Evolutionary conservation across 2,329 filamentous ascomycete species (phyloP).

Genomic region (Colletotrichum noveboracense): DNA sequence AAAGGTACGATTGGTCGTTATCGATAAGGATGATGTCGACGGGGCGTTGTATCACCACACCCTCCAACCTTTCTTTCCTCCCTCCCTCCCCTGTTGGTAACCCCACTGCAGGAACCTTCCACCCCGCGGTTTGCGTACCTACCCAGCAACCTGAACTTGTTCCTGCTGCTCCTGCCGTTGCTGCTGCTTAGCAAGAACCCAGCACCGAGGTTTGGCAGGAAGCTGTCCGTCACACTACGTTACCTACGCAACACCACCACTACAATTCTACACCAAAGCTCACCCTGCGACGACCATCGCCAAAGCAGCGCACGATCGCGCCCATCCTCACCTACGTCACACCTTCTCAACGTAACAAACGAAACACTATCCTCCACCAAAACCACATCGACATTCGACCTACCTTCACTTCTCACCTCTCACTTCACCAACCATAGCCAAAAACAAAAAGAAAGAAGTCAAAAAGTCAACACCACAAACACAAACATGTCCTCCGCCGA

Average conservation of each 20-base stretch:
- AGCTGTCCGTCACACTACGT: background rate
- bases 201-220: background rate
- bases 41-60: background rate
- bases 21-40: background rate
- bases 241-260: background rate
- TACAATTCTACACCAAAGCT: background rate
- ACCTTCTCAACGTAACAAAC: background rate
- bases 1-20: background rate
- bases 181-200: background rate
- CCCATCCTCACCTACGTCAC: background rate
- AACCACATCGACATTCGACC: background rate
- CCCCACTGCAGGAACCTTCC: constrained; percentile 16
- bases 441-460: background rate
- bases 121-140: constrained; percentile 6
- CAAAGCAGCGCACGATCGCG: background rate
- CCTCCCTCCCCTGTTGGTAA: background rate
- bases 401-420: too few relatives aligned
- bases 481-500: constrained; percentile 69
- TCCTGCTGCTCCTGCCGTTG: background rate
- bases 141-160: background rate
- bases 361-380: background rate
- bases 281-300: background rate
- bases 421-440: background rate
- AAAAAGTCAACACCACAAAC: background rate
- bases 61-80: background rate